A percentile compares a stretch with the other conserved stretches of the same genome.
phyloP scores from a whole-genome alignment of 2,329 filamentous ascomycete genomes.

The Chrysoporthe puriensis region DNA sequence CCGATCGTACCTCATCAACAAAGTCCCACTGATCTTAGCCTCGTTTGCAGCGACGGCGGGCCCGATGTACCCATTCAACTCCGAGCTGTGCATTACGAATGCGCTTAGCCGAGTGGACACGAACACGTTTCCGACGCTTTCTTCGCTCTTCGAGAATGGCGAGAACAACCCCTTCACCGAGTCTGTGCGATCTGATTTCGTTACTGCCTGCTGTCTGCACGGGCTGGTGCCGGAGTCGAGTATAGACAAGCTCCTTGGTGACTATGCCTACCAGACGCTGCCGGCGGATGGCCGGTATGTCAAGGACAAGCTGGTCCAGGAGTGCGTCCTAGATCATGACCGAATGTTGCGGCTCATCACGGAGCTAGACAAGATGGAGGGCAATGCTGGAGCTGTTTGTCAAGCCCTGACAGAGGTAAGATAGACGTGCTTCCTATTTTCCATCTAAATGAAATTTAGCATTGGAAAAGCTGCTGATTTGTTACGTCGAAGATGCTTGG shows the following conservation, averaged over 20 bases:
- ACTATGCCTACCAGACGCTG: slow-evolving; percentile 79
- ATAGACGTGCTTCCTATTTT: slow-evolving; percentile 2
- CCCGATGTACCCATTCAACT: slow-evolving; percentile 75
- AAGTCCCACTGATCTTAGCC: slow-evolving; percentile 58
- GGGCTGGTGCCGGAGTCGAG: slow-evolving; percentile 78
- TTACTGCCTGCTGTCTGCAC: slow-evolving; percentile 89
- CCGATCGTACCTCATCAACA: slow-evolving; percentile 82
- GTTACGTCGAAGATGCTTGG: slow-evolving; percentile 59
- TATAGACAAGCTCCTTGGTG: slow-evolving; percentile 79
- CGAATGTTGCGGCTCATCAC: slow-evolving; percentile 75
- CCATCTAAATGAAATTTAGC: neutral
- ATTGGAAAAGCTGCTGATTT: slow-evolving; percentile 7
- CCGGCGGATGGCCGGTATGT: slow-evolving; percentile 74
- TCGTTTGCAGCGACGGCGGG: slow-evolving; percentile 48
- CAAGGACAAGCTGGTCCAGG: slow-evolving; percentile 77
- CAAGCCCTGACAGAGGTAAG: slow-evolving; percentile 74
- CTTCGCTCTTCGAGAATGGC: slow-evolving; percentile 62
- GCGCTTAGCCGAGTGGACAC: slow-evolving; percentile 82
- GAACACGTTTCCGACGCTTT: slow-evolving; percentile 68
- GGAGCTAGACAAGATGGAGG: slow-evolving; percentile 87
- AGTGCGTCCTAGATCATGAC: slow-evolving; percentile 77
- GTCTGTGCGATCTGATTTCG: slow-evolving; percentile 71
- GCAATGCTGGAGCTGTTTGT: slow-evolving; percentile 85
- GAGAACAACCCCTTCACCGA: slow-evolving; percentile 61
- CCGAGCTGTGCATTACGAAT: slow-evolving; percentile 71